A percentile compares a stretch with the other conserved stretches of the same genome.
Evolutionary conservation across 2,329 filamentous ascomycete genomes (phyloP).

Genomic region (Aaosphaeria arxii): DNA sequence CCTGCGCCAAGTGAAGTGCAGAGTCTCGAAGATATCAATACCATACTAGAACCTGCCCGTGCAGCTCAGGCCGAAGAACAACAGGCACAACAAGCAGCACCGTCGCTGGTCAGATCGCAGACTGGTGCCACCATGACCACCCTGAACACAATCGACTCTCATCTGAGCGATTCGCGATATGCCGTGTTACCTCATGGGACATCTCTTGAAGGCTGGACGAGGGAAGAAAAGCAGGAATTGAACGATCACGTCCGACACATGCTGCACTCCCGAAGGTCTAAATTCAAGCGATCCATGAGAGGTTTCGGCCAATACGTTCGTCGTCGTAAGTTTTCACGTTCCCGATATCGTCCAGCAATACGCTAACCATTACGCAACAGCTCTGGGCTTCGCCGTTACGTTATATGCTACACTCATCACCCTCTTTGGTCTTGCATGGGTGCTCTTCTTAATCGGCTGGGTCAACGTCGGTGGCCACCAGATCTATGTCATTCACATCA

Average conservation of each 20-base stretch:
- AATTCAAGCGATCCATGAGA: slow-evolving; percentile 74
- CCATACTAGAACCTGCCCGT: slow-evolving; percentile 18
- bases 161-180: slow-evolving; percentile 68
- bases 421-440: slow-evolving; percentile 81
- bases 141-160: slow-evolving; percentile 62
- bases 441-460: slow-evolving; percentile 88
- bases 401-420: slow-evolving; percentile 81
- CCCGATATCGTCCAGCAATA: not conserved
- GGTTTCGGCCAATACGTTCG: slow-evolving; percentile 78
- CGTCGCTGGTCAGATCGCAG: slow-evolving; percentile 21
- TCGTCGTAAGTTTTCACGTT: slow-evolving; percentile 53
- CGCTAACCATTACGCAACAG: slow-evolving; percentile 32
- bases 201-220: slow-evolving; percentile 70
- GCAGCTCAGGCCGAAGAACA: slow-evolving; percentile 13
- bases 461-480: slow-evolving; percentile 76
- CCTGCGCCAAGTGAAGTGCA: slow-evolving; percentile 41
- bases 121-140: slow-evolving; percentile 31
- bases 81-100: slow-evolving; percentile 3
- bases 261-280: slow-evolving; percentile 75
- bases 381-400: slow-evolving; percentile 79
- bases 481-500: slow-evolving; percentile 55
- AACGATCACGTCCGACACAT: slow-evolving; percentile 87
- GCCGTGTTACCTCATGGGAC: slow-evolving; percentile 76
- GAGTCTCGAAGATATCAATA: slow-evolving; percentile 29
- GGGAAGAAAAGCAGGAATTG: slow-evolving; percentile 70